Conservation (phyloP, 2,329 filamentous ascomycete genomes). For the Didymella exigua region DNA sequence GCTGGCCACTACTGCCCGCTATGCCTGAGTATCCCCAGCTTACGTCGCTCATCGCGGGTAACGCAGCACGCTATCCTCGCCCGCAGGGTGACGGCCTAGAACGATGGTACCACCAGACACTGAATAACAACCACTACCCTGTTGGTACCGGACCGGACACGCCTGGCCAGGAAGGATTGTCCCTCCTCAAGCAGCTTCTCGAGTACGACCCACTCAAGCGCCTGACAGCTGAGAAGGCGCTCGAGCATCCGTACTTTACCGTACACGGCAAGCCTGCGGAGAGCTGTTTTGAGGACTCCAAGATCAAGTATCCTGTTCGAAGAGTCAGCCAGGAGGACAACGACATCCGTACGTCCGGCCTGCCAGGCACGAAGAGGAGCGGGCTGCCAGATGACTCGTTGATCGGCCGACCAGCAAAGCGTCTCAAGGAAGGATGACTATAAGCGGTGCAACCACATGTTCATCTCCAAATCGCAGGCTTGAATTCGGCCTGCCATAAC, state of each 20-base stretch:
- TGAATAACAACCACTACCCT: slow-evolving; percentile 56
- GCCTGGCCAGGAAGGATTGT: slow-evolving; percentile 71
- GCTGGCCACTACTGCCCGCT: slow-evolving; percentile 80
- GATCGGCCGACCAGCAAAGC: slow-evolving; percentile 61
- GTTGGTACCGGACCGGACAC: slow-evolving; percentile 43
- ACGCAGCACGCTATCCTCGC: slow-evolving; percentile 56
- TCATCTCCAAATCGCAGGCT: not conserved
- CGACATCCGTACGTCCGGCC: slow-evolving; percentile 86
- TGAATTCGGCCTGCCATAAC: not conserved
- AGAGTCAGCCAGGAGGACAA: slow-evolving; percentile 94
- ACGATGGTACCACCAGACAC: slow-evolving; percentile 62
- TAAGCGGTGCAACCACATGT: not conserved
- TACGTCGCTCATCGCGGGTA: slow-evolving; percentile 54
- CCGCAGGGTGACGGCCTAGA: slow-evolving; percentile 65
- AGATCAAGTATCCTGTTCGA: slow-evolving; percentile 85
- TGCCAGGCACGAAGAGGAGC: slow-evolving; percentile 89
- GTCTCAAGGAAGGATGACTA: slow-evolving; percentile 55
- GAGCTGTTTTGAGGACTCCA: slow-evolving; percentile 90
- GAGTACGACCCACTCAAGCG: slow-evolving; percentile 93
- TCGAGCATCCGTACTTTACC: slow-evolving; percentile 89
- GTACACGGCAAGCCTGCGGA: slow-evolving; percentile 65
- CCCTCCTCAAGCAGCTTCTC: slow-evolving; percentile 78
- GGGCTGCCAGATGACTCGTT: slow-evolving; percentile 82
- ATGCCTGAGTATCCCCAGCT: slow-evolving; percentile 89
- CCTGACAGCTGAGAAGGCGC: slow-evolving; percentile 82